A percentile compares a stretch with the other conserved stretches of the same genome.
phyloP scores from a whole-genome alignment of 1,284 basidiomycete species.

The Pseudozyma sp. region DNA sequence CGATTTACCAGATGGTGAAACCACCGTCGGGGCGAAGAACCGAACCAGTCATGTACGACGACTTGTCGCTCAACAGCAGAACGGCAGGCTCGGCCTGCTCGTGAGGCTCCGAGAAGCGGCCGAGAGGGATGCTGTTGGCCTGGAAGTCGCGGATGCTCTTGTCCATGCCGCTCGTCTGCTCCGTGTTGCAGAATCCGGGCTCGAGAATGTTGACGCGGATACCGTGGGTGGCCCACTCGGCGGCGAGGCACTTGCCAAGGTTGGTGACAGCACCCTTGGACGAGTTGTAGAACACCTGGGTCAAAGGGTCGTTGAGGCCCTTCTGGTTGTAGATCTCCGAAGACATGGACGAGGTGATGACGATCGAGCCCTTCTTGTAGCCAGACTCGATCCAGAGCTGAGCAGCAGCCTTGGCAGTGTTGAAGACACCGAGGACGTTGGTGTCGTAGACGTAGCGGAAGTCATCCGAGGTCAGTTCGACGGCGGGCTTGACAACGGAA shows the following conservation, averaged over 20 bases:
- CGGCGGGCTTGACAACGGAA: slow-evolving; percentile 66
- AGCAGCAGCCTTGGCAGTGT: slow-evolving; percentile 66
- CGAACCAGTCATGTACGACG: slow-evolving; percentile 64
- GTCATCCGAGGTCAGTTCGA: slow-evolving; percentile 68
- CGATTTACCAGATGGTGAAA: slow-evolving; percentile 64
- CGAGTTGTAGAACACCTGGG: slow-evolving; percentile 68
- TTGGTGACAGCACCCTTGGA: slow-evolving; percentile 68
- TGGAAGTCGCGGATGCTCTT: slow-evolving; percentile 66
- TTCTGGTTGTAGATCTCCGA: slow-evolving; percentile 68
- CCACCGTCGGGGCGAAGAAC: slow-evolving; percentile 65
- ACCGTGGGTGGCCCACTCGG: slow-evolving; percentile 66
- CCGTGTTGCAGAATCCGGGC: slow-evolving; percentile 68
- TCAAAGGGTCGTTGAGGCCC: slow-evolving; percentile 64
- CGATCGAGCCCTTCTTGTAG: slow-evolving; percentile 67
- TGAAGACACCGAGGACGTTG: slow-evolving; percentile 69
- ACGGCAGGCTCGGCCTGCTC: slow-evolving; percentile 67
- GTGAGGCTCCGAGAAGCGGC: slow-evolving; percentile 66
- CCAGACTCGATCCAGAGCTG: slow-evolving; percentile 67
- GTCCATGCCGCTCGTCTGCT: slow-evolving; percentile 69
- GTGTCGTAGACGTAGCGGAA: slow-evolving; percentile 68
- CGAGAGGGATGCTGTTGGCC: slow-evolving; percentile 64
- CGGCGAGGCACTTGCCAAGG: slow-evolving; percentile 68
- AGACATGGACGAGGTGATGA: slow-evolving; percentile 68
- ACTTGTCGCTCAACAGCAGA: slow-evolving; percentile 65
- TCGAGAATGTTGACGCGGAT: slow-evolving; percentile 68